Conservation (phyloP, 176 grass and related monocot species). For the Dactylis glomerata region DNA sequence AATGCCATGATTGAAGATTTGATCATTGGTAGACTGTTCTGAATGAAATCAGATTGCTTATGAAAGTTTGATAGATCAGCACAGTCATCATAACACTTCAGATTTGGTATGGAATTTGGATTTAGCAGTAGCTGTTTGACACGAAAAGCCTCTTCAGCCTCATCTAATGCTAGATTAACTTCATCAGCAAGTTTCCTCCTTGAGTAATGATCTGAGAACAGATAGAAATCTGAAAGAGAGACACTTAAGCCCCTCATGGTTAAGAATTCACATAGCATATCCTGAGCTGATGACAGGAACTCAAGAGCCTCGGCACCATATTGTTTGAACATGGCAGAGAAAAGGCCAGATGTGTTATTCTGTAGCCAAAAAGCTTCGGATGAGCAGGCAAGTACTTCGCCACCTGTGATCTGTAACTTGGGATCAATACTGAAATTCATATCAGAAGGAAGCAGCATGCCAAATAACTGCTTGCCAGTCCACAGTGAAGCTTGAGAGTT, state of each 20-base stretch:
- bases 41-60: constrained; percentile 22
- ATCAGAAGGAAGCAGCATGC: constrained; percentile 59
- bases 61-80: constrained; percentile 35
- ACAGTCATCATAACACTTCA: constrained; percentile 46
- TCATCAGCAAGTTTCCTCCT: constrained; percentile 61
- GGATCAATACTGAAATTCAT: constrained; percentile 49
- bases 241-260: constrained; percentile 70
- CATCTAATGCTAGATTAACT: constrained; percentile 61
- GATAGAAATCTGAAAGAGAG: constrained; percentile 72
- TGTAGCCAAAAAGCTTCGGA: constrained; percentile 58
- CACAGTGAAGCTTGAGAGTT: constrained; percentile 45
- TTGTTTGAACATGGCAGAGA: constrained; percentile 60
- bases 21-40: constrained; percentile 32
- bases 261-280: constrained; percentile 79
- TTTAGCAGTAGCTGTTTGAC: constrained; percentile 62
- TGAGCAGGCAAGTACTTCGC: constrained; percentile 55
- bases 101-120: constrained; percentile 43
- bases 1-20: constrained; percentile 69
- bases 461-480: constrained; percentile 82
- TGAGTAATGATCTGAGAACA: constrained; percentile 55
- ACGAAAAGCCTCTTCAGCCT: constrained; percentile 68
- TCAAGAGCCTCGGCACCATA: constrained; percentile 60
- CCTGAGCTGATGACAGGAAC: constrained; percentile 62
- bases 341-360: constrained; percentile 52
- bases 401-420: constrained; percentile 39